A percentile compares a stretch with the other conserved stretches of the same genome.
These are phyloP conservation scores for Fraxinus sp. DNA, from an alignment of 305 asterid species.

Conservation along the genomic window DNA sequence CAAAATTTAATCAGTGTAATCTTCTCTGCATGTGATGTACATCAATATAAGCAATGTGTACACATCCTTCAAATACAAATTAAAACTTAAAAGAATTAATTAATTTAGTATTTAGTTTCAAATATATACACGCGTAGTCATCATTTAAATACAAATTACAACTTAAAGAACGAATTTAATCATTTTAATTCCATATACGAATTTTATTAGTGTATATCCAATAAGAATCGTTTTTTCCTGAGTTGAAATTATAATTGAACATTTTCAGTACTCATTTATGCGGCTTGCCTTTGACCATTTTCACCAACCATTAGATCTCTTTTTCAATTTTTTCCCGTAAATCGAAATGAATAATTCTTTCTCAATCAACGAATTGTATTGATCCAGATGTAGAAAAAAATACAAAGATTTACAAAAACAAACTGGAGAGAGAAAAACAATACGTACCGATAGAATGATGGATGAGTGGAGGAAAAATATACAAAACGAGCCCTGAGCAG, in stretches of 20 bases:
- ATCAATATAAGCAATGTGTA: neutral
- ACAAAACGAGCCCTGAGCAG: slow-evolving; percentile 65
- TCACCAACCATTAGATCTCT: slow-evolving; percentile 25
- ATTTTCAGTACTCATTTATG: neutral
- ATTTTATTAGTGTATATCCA: neutral
- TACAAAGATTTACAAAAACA: neutral
- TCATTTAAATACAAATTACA: neutral
- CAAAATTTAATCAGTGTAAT: neutral
- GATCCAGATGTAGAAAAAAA: slow-evolving; percentile 14
- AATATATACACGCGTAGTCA: neutral
- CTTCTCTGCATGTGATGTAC: neutral
- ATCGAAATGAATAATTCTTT: slow-evolving; percentile 5
- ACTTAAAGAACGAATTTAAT: neutral
- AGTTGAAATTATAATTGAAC: neutral
- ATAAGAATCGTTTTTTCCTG: neutral
- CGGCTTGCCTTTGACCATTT: slow-evolving; percentile 26
- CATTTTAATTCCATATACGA: neutral
- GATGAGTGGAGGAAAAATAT: slow-evolving; percentile 41
- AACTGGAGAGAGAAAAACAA: neutral
- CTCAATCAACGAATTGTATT: slow-evolving; percentile 14
- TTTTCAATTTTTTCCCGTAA: neutral
- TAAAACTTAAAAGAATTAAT: neutral
- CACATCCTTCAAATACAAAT: neutral
- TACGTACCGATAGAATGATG: slow-evolving; percentile 48
- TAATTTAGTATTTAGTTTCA: neutral